Conservation (phyloP, 495 filamentous ascomycete species). For the Penicillium chermesinum region DNA sequence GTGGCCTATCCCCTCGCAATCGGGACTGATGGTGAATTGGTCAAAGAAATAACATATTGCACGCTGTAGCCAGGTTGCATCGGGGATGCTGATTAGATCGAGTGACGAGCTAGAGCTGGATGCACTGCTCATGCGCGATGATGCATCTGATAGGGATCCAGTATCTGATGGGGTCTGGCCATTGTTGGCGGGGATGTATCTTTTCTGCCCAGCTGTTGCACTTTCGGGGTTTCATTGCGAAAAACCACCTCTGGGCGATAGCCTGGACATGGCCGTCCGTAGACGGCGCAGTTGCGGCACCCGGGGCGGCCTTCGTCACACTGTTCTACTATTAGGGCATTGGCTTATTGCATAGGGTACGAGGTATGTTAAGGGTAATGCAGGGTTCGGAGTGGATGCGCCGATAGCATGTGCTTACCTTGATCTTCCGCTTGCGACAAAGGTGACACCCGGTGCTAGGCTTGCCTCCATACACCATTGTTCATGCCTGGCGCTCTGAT, state of each 20-base stretch:
- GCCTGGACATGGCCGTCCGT: slow-evolving; percentile 40
- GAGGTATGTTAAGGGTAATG: slow-evolving; percentile 1
- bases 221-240: slow-evolving; percentile 35
- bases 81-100: slow-evolving; percentile 20
- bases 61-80: slow-evolving; percentile 37
- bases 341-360: neutral
- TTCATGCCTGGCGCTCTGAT: slow-evolving; percentile 9
- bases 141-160: no score
- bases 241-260: slow-evolving; percentile 39
- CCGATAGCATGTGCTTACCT: slow-evolving; percentile 29
- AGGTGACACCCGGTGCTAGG: slow-evolving; percentile 45
- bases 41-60: slow-evolving; percentile 44
- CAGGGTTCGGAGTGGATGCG: neutral
- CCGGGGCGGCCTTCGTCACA: slow-evolving; percentile 42
- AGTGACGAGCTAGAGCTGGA: slow-evolving; percentile 7
- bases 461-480: slow-evolving; percentile 44
- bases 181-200: no score
- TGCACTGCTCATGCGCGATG: no score
- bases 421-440: slow-evolving; percentile 46
- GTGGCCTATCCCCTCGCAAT: slow-evolving; percentile 23
- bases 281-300: slow-evolving; percentile 39
- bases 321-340: slow-evolving; percentile 20
- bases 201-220: slow-evolving; percentile 26
- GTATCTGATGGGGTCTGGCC: no score
- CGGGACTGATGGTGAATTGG: slow-evolving; percentile 31